Conservation (phyloP, 768 basidiomycete genomes). For the Heimioporus sp. region DNA sequence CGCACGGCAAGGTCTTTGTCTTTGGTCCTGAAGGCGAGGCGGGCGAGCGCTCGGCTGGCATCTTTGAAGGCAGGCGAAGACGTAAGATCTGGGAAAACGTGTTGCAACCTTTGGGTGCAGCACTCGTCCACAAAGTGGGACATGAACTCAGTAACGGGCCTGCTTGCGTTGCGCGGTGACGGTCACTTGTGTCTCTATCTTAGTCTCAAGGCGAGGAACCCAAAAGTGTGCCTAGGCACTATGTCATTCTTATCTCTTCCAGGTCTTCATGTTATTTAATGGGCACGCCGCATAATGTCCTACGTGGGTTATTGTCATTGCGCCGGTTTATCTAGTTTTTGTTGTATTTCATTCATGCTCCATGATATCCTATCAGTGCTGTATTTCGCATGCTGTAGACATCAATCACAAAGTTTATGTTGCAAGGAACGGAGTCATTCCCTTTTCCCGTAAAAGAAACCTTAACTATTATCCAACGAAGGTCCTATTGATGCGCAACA, state of each 20-base stretch:
- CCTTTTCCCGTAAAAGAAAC: too few relatives aligned
- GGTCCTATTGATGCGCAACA: too few relatives aligned
- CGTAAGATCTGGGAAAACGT: conserved; percentile 60
- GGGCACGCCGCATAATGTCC: background rate
- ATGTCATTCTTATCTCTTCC: background rate
- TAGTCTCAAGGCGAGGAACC: background rate
- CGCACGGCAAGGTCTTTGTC: conserved; percentile 61
- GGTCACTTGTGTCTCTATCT: background rate
- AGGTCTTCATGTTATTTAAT: conserved; percentile 5
- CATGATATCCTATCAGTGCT: too few relatives aligned
- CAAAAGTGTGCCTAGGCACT: conserved; percentile 9
- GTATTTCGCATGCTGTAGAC: too few relatives aligned
- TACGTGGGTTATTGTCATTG: background rate
- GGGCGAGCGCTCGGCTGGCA: conserved; percentile 62
- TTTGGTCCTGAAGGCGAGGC: conserved; percentile 83
- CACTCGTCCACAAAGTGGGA: conserved; percentile 70
- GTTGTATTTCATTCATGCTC: background rate
- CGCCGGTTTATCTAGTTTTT: background rate
- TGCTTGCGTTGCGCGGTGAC: conserved; percentile 22
- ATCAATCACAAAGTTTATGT: too few relatives aligned
- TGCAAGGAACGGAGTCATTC: too few relatives aligned
- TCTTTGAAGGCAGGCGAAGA: conserved; percentile 66
- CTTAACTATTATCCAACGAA: too few relatives aligned
- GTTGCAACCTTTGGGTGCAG: conserved; percentile 64
- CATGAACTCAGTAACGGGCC: conserved; percentile 74